These are phyloP conservation scores for Aquilaria yunnanensis DNA, from an alignment of 345 rosid species.

Conservation along the genomic window DNA sequence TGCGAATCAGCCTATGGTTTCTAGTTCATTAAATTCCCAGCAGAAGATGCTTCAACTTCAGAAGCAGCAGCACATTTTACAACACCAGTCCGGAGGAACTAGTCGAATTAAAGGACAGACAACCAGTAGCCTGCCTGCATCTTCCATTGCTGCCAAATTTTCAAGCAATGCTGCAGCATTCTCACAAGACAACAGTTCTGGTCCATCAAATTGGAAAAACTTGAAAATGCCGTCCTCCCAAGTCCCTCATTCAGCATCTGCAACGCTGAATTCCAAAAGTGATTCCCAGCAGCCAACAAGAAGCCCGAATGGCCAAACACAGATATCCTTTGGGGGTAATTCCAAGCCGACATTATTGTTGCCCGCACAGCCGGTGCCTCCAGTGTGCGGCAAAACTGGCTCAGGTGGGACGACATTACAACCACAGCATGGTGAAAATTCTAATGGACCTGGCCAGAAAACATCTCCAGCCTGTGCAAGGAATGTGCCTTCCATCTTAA, in stretches of 20 bases:
- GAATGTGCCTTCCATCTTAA: slow-evolving; percentile 44
- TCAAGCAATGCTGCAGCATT: slow-evolving; percentile 14
- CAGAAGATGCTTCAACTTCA: slow-evolving; percentile 26
- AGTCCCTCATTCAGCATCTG: slow-evolving; percentile 10
- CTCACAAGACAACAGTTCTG: slow-evolving; percentile 19
- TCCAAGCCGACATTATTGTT: slow-evolving; percentile 18
- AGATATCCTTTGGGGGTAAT: slow-evolving; percentile 43
- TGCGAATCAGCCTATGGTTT: slow-evolving; percentile 20
- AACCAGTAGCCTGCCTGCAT: slow-evolving; percentile 13
- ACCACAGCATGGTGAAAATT: slow-evolving; percentile 28
- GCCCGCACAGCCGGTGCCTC: slow-evolving; percentile 29
- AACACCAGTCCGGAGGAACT: slow-evolving; percentile 23
- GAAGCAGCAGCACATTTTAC: slow-evolving; percentile 26
- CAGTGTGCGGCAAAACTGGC: slow-evolving; percentile 23
- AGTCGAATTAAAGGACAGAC: slow-evolving; percentile 25
- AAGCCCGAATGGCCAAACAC: slow-evolving; percentile 35
- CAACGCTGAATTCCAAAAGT: slow-evolving; percentile 26
- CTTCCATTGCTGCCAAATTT: slow-evolving; percentile 17
- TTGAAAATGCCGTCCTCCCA: slow-evolving; percentile 13
- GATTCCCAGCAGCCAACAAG: slow-evolving; percentile 34
- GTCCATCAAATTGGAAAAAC: slow-evolving; percentile 34
- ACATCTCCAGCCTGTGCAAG: slow-evolving; percentile 58
- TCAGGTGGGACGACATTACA: slow-evolving; percentile 20
- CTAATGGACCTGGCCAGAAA: slow-evolving; percentile 29
- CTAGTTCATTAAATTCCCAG: slow-evolving; percentile 18